Base-by-base conservation (phyloP, 2,329 filamentous ascomycete genomes). In the Aspergillus amoenus region DNA sequence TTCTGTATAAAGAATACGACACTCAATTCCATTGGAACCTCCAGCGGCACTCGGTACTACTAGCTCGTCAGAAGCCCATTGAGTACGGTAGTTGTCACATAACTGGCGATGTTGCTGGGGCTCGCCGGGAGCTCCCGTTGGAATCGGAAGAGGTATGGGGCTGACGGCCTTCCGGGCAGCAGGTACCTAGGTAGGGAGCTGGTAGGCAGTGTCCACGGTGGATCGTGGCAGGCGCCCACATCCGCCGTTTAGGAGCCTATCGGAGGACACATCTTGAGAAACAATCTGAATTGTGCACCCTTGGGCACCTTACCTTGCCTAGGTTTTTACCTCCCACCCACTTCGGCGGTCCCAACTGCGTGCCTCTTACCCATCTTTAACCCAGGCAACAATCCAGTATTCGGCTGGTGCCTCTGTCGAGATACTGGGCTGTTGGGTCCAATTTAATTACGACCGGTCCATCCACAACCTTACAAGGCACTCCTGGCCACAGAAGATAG, bases 361-460 rank as follows among this genome's bases (percentile, higher is more conserved):
- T 37, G n/a, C 34, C 7, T 37, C n/a, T n/a, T 37, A 13, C 34
- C 34, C 34, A 15, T 37, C 34, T n/a, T 37, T 37, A 37, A 15
- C 43, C 8, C 4, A 34, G 22, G 24, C 45, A 58, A 50, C 56
- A 50, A 46, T 30, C 21, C 18, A 27, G 18, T 37, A 44, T 43
- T 18, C 45, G 17, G 22, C 34, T 39, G 45, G 18, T 58, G 50
- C 56, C 51, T 55, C 24, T n/a, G 34, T 40, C 48, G 13, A 24
- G 11, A 17, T 24, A 40, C 37, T 15, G 21, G 27, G 27, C 27
- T n/a, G 34, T 12, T 12, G 8, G 2, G 7, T 37, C 18, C 11
- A 34, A 18, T 12, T n/a, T 5, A 47, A 27, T 34, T 45, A 45
- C 43, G 24, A 37, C 34, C 7, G 34, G 15, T 5, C 34, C 15